Base-by-base conservation (phyloP, 352 stramenopile species). In the Phytophthora meadii region DNA sequence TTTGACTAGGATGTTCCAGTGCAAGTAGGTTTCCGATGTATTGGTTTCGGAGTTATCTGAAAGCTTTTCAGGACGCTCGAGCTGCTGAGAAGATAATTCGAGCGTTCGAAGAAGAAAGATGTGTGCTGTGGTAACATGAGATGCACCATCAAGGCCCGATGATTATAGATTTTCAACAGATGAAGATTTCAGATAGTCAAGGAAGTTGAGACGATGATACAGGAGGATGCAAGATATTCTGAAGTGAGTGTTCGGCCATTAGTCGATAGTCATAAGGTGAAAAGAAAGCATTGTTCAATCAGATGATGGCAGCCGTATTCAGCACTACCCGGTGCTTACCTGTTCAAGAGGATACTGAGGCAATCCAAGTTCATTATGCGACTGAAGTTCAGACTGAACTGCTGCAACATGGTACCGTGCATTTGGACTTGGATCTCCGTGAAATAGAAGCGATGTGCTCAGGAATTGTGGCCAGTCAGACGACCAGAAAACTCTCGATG, bases 401-500 rank as follows among this genome's bases (percentile, higher is more conserved):
- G 12, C 47, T 65, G 4, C 48, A 58, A 47, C 15, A 54, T 15
- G 39, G 40, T 1, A 48, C 47, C 2, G n/a, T 67, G 7, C 24
- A 53, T 9, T 10, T 45, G n/a, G 41, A 55, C 5, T 68, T 47
- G 44, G 15, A 8, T 19, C 32, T 5, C 39, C 25, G n/a, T 19
- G 17, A 50, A 15, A 12, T 45, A 1, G 51, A 68, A 15, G 24
- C 42, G 4, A 15, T 68, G 36, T 62, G 42, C 36, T 68, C 60
- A 24, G 51, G 19, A 9, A 61, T 68, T 27, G 45, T 45, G 8
- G 36, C 27, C 3, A 62, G 24, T 6, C 60, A 68, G 44, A 68
- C 60, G 10, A 56, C 60, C 2, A 61, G 28, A 14, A 62, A 62
- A 3, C 36, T 68, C 1, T 61, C 50, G 11, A 67, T 67, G 27